Evolutionary conservation across 208 protist species (phyloP), one percentile per base, ranked within the genome.

Genomic region (Leishmania aethiopica): DNA sequence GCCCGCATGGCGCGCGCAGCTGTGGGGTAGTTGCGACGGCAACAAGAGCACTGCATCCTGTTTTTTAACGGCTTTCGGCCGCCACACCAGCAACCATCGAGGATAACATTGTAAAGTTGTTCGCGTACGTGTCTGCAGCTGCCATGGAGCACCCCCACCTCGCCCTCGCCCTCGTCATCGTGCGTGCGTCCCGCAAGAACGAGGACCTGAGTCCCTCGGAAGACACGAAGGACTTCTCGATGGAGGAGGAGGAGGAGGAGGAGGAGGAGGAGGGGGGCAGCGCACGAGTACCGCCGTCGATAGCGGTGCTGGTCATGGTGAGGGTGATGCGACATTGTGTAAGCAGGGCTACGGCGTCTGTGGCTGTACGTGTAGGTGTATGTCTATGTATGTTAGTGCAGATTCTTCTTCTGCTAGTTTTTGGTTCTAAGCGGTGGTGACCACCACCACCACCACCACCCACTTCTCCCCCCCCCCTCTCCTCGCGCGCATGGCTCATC

Each of bases 111-210:
- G 70, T 35, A 17, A 47, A 37, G 42, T 53, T 35, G 1, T 6
- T 74, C n/a, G 40, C 25, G 28, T 53, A 17, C 45, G 10, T 35
- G n/a, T 67, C 62, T 11, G 8, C 62, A 11, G 28, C 62, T n/a
- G 22, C 62, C n/a, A 17, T n/a, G 28, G 15, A 70, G 2, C 32
- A 32, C 19, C 60, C 19, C 60, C 60, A 28, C 28, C 8, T 35
- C 2, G 8, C 22, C 28, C 35, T 35, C 47, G 76, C 74, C 2
- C 55, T 86, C 37, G 60, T 69, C 11, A 75, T 60, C 4, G 78
- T 72, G n/a, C 74, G 78, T 7, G 78, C 78, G 32, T 62, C 76
- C 19, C 80, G 83, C 28, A 45, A 57, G 74, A 37, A 53, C 13
- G 49, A 84, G 25, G 40, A 70, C 32, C 74, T 78, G 49, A 57